Evolutionary conservation across 2,329 filamentous ascomycete species (phyloP), one percentile per base, ranked within the genome.

Genomic region (Penicillium brasilianum): DNA sequence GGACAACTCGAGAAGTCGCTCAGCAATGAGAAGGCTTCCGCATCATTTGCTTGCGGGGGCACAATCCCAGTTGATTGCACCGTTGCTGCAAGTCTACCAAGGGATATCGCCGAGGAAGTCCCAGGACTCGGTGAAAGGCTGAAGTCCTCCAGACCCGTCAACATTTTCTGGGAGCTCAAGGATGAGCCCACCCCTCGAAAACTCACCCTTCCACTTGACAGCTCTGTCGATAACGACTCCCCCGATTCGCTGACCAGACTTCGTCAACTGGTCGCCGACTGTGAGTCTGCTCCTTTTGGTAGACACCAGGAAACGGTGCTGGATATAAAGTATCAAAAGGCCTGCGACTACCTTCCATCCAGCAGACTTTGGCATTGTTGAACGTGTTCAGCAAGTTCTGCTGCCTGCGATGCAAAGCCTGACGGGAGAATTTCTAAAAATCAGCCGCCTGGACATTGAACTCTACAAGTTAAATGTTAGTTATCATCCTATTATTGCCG

Each of bases 1-100:
- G 10, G 41, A 14, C 20, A 22, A 25, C 18, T 44, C 18, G 41
- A 44, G 20, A 10, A 44, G 9, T 44, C 20, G 10, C 22, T 44
- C 20, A 22, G 18, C 2, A 25, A 8, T 36, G 71, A 80, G 73
- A 37, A 65, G 49, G 0, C 65, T 64, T 51, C 58, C 7, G 28
- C 52, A 7, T 30, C 52, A 1, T 59, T 55, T 44, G 52, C 32
- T 14, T 59, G 58, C 7, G 58, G 58, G 4, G 58, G 58, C 3
- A 34, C 11, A 3, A 59, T 56, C 14, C 41, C 41, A 22, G 20
- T 44, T 3, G 22, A 22, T 22, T 28, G 25, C 25, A 28, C 25
- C 6, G 3, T 3, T 6, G 25, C 25, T 28, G 25, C 25, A 28
- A 28, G 6, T 6, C 25, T 28, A 28, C 25, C 3, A 3, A 3